Evolutionary conservation across 2,329 filamentous ascomycete genomes (phyloP).

Genomic region (Aspergillus udagawae): DNA sequence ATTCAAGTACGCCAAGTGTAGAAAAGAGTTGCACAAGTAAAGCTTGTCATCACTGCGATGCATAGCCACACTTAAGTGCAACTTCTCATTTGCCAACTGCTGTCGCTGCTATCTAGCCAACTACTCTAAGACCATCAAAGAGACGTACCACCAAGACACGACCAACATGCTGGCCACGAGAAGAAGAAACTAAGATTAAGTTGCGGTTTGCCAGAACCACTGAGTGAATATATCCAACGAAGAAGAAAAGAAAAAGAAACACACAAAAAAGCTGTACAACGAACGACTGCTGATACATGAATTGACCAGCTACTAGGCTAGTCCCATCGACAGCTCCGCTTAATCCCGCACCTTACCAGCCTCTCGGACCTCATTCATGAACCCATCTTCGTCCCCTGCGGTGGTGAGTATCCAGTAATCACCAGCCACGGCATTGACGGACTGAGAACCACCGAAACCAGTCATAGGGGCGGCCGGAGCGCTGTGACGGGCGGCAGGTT

Average conservation of each 20-base stretch:
- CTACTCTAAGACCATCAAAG: background rate
- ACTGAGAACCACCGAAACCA: slow-evolving; percentile 34
- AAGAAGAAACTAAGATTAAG: slow-evolving; percentile 3
- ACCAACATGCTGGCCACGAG: background rate
- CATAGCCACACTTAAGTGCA: background rate
- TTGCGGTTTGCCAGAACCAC: slow-evolving; percentile 1
- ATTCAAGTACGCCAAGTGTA: background rate
- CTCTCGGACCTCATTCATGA: slow-evolving; percentile 40
- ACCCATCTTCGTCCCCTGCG: slow-evolving; percentile 39
- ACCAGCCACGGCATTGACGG: slow-evolving; percentile 33
- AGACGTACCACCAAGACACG: background rate
- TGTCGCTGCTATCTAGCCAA: background rate
- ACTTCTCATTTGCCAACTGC: background rate
- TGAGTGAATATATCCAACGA: slow-evolving; percentile 7
- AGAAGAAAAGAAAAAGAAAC: background rate
- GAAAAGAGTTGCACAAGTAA: background rate
- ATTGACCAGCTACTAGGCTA: background rate
- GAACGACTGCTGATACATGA: background rate
- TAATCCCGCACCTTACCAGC: slow-evolving; percentile 37
- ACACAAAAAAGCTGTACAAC: background rate
- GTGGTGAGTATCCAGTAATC: slow-evolving; percentile 41
- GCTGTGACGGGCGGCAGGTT: slow-evolving; percentile 34
- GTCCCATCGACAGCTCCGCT: background rate
- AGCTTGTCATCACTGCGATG: no score
- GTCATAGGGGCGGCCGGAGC: slow-evolving; percentile 27